A percentile compares a stretch with the other conserved stretches of the same genome.
Conservation (phyloP, 768 basidiomycete genomes). For the Lentinula boryana region DNA sequence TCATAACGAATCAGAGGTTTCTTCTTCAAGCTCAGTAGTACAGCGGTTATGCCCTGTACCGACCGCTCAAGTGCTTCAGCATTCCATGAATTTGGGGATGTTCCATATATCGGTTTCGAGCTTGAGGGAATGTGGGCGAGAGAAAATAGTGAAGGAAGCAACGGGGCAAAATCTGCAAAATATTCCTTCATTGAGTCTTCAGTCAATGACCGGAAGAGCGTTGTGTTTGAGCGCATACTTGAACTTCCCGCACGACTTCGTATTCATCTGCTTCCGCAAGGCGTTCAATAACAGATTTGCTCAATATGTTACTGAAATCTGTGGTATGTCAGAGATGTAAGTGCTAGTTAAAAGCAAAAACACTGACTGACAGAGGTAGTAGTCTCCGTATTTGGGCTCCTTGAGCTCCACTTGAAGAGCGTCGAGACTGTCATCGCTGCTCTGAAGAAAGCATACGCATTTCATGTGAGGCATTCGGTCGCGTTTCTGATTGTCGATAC, state of each 20-base stretch:
- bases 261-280: conserved; percentile 93
- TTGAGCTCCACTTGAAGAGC: conserved; percentile 79
- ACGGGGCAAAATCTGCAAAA: conserved; percentile 92
- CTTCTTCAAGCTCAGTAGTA: conserved; percentile 92
- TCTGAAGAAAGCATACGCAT: conserved; percentile 90
- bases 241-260: conserved; percentile 94
- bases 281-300: conserved; percentile 85
- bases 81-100: conserved; percentile 71
- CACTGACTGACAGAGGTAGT: conserved; percentile 90
- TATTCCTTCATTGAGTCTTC: conserved; percentile 62
- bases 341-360: conserved; percentile 17
- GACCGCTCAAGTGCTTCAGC: conserved; percentile 66
- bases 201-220: not conserved
- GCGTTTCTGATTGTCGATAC: conserved; percentile 89
- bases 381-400: conserved; percentile 94
- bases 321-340: conserved; percentile 14
- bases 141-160: conserved; percentile 83
- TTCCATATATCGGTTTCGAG: conserved; percentile 63
- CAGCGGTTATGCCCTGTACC: conserved; percentile 76
- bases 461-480: conserved; percentile 96
- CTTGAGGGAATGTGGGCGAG: conserved; percentile 68
- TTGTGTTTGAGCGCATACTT: conserved; percentile 45
- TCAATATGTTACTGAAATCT: conserved; percentile 97
- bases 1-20: conserved; percentile 93
- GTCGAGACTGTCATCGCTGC: conserved; percentile 74